Base-by-base conservation (phyloP, 495 filamentous ascomycete genomes). In the Penicillium turbatum region DNA sequence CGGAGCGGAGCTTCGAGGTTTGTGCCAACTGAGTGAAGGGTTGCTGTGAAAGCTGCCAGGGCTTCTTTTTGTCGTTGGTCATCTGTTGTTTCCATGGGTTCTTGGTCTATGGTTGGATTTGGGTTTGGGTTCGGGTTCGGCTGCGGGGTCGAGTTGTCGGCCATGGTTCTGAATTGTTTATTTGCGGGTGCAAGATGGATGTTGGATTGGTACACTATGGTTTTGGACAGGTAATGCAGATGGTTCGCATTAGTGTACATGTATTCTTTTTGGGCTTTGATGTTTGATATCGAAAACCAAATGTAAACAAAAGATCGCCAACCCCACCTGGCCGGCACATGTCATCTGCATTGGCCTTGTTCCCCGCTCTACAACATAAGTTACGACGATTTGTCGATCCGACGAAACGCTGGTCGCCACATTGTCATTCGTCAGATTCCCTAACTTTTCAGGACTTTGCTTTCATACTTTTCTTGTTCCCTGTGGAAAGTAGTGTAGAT, bases 31-130 rank as follows among this genome's bases (percentile, higher is more conserved):
- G 88, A 85, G 62, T 77, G 75, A 41, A 93, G 85, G 6, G 88
- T 86, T n/a, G 88, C 88, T 16, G 85, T 80, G 65, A 96, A 83
- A 12, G 88, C 87, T 41, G 80, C 73, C 63, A 85, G 82, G 44
- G 90, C 89, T 79, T 92, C 84, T 53, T 69, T 58, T 42, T 63
- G 58, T 41, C 58, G 62, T 40, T 62, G 57, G 27, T 64, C 57
- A 32, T 44, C 54, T 19, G 47, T 49, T 21, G 41, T 7, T 32
- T 37, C n/a, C 16, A 37, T 6, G 36, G 19, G n/a, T 41, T 40
- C 27, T 29, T 7, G 41, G 45, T 50, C 31, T 49, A 32, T 24
- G 16, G 47, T 46, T 34, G 27, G 11, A 7, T 31, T 32, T 35
- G 27, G 39, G 49, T 27, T 32, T 38, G 27, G 35, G 40, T 30